Conservation (phyloP, 116 monocot species). For the Dioscorea cayenensis region DNA sequence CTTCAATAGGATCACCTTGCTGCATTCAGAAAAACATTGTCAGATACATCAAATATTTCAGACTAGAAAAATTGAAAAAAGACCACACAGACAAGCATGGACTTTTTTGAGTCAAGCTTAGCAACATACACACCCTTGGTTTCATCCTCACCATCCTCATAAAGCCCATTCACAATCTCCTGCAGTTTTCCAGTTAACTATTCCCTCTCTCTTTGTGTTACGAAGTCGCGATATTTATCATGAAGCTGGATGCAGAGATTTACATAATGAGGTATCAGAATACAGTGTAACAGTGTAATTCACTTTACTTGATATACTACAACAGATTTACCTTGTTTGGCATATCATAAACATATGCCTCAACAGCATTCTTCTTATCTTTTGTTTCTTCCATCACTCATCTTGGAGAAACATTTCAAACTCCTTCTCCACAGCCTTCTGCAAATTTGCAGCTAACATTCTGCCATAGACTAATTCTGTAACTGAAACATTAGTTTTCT, state of each 20-base stretch:
- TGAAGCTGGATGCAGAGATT: conserved; percentile 46
- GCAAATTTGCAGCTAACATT: conserved; percentile 37
- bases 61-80: background rate
- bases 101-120: conserved; percentile 66
- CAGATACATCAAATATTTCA: background rate
- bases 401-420: conserved; percentile 91
- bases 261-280: background rate
- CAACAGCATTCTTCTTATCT: conserved; percentile 94
- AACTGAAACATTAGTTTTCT: conserved; percentile 63
- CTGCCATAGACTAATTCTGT: conserved; percentile 53
- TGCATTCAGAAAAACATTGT: conserved; percentile 8
- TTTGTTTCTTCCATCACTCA: conserved; percentile 93
- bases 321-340: conserved; percentile 55
- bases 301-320: background rate
- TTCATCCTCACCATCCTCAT: conserved; percentile 91
- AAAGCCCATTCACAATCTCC: conserved; percentile 88
- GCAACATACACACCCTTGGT: conserved; percentile 77
- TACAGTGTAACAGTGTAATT: background rate
- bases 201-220: conserved; percentile 41
- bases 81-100: background rate
- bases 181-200: conserved; percentile 61
- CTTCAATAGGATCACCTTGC: conserved; percentile 83
- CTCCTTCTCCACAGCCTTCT: conserved; percentile 78
- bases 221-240: conserved; percentile 78
- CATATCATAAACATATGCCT: conserved; percentile 96